Conservation (phyloP, 2,329 filamentous ascomycete species). For the Verticillium dahliae region DNA sequence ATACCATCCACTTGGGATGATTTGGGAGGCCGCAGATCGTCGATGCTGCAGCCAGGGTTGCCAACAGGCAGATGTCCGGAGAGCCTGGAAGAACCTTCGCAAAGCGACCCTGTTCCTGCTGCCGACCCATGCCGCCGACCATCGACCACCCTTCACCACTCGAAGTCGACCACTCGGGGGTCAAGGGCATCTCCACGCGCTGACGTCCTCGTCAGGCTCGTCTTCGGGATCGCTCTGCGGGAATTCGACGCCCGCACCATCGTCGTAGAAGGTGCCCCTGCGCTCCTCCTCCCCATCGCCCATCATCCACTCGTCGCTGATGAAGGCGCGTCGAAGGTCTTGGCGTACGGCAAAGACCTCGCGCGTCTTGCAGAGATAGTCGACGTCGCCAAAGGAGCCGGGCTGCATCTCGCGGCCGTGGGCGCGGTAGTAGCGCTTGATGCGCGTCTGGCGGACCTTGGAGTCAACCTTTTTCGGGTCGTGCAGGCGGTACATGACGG, state of each 20-base stretch:
- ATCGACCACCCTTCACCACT: not conserved
- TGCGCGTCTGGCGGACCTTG: slow-evolving; percentile 1
- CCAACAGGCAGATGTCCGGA: not conserved
- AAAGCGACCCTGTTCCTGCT: not conserved
- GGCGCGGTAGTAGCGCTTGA: slow-evolving; percentile 1
- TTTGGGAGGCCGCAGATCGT: not conserved
- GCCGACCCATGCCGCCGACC: not conserved
- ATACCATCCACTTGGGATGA: not conserved
- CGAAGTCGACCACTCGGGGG: not conserved
- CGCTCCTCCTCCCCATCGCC: slow-evolving; percentile 1
- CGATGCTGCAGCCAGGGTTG: not conserved
- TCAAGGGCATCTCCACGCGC: not conserved
- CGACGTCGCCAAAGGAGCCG: not conserved
- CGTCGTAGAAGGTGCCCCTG: slow-evolving; percentile 1
- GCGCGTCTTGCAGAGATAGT: not conserved
- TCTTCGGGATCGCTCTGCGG: slow-evolving; percentile 1
- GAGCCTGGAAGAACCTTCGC: not conserved
- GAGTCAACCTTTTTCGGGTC: not conserved
- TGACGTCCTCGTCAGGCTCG: not conserved
- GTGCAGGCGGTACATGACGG: not conserved
- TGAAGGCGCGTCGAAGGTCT: not conserved
- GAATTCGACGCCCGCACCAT: not conserved
- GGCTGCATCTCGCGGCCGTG: not conserved
- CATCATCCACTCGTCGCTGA: slow-evolving; percentile 3
- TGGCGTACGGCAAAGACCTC: slow-evolving; percentile 1